Evolutionary conservation across 164 flowering plant species (phyloP), one percentile per base, ranked within the genome.

Genomic region (Magnolia sinica): DNA sequence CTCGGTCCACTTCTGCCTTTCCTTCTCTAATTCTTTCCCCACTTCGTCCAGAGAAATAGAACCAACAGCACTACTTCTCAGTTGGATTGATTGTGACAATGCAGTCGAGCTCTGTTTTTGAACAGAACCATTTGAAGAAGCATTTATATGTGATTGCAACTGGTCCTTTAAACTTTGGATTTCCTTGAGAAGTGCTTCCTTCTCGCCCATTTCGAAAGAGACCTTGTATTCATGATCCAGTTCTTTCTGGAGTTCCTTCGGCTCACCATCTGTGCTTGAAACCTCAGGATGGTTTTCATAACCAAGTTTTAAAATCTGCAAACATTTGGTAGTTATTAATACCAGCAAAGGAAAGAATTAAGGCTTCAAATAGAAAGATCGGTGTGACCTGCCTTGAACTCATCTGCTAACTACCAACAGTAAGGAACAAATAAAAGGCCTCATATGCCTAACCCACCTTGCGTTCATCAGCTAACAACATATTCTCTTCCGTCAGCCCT

Each of bases 1-100:
- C 81, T 96, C 98, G 51, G 87, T 91, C 99, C 99, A 94, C 79
- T 87, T 86, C 80, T 92, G 82, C 77, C 98, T 88, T 82, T 94
- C 98, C 75, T 76, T 89, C 79, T 93, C 94, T 7, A 90, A 82
- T 77, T 91, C 98, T 83, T 90, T 94, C 24, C 67, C 83, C 11
- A 63, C 81, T 19, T 71, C 80, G 7, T 58, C 79, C 73, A 29
- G 70, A 52, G 74, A 73, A 51, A 68, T n/a, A 64, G 65, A 61
- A 55, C 55, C 77, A 13, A 64, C 70, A 6, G 37, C 50, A 67
- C 68, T 72, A 74, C 90, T 89, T 58, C 86, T 84, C 65, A 86
- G 68, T 50, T 89, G 88, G 19, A 81, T 76, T 45, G 93, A 92
- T 66, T 81, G 85, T 14, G 85, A 79, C 74, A 88, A 19, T 71